Conservation (phyloP, 2,329 filamentous ascomycete genomes). For the Capronia americana region DNA sequence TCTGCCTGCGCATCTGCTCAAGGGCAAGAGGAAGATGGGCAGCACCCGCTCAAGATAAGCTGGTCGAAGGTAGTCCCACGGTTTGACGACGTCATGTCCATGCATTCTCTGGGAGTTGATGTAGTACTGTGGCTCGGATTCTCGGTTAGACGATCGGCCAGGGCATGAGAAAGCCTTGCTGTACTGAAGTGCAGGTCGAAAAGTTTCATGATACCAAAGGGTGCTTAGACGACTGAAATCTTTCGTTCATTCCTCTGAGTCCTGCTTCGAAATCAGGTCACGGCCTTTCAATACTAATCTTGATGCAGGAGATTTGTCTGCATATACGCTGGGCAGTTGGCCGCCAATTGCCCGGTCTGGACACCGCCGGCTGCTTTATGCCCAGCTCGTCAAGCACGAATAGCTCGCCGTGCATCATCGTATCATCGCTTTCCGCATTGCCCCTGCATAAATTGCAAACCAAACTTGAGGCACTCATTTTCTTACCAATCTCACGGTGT, state of each 20-base stretch:
- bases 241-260: not conserved
- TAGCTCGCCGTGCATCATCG: no score
- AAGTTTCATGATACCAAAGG: not conserved
- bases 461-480: no score
- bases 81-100: conserved; percentile 2
- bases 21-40: conserved; percentile 92
- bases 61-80: not conserved
- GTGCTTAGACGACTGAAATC: not conserved
- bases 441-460: no score
- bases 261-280: not conserved
- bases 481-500: no score
- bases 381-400: not conserved
- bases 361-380: not conserved
- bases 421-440: no score
- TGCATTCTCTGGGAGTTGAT: not conserved
- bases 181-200: not conserved
- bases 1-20: conserved; percentile 86
- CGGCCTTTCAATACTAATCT: not conserved
- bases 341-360: no score
- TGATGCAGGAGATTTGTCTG: not conserved
- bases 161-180: not conserved
- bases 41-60: conserved; percentile 74
- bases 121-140: not conserved
- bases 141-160: not conserved
- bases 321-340: not conserved